phyloP scores from a whole-genome alignment of 139 green algal genomes.

The Deuterostichococcus epilithicus region DNA sequence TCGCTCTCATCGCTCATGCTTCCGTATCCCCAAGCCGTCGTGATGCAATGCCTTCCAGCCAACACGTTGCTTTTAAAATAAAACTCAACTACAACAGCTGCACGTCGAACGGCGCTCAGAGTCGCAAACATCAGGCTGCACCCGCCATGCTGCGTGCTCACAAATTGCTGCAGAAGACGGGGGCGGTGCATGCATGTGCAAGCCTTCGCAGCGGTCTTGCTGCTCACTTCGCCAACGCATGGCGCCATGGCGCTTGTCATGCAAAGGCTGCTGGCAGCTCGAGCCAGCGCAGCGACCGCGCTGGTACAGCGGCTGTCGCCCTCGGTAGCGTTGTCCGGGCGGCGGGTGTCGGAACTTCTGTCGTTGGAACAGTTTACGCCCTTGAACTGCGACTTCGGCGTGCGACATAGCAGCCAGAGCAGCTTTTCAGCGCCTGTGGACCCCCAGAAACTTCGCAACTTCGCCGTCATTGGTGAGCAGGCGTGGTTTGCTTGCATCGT shows the following conservation, averaged over 20 bases:
- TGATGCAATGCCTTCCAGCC: no score
- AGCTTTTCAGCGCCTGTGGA: neutral
- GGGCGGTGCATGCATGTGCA: no score
- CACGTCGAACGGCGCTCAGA: no score
- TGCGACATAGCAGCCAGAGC: neutral
- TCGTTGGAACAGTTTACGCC: neutral
- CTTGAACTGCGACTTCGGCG: no score
- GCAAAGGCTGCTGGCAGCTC: neutral
- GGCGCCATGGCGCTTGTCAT: neutral
- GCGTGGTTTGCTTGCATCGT: neutral
- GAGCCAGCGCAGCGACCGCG: no score
- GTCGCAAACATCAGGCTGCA: no score
- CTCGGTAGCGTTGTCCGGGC: neutral
- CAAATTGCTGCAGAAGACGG: neutral
- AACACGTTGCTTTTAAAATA: no score
- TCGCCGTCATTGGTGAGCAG: slow-evolving; percentile 71
- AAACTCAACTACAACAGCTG: no score
- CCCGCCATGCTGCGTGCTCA: neutral
- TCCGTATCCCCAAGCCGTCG: no score
- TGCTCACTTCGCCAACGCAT: no score
- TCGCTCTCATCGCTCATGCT: neutral
- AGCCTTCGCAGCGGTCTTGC: neutral
- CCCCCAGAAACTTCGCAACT: slow-evolving; percentile 48
- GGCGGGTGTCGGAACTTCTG: neutral
- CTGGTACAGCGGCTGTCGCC: neutral